Evolutionary conservation across 2,329 filamentous ascomycete genomes (phyloP).

Genomic region (Beauveria scarabaeidicola): DNA sequence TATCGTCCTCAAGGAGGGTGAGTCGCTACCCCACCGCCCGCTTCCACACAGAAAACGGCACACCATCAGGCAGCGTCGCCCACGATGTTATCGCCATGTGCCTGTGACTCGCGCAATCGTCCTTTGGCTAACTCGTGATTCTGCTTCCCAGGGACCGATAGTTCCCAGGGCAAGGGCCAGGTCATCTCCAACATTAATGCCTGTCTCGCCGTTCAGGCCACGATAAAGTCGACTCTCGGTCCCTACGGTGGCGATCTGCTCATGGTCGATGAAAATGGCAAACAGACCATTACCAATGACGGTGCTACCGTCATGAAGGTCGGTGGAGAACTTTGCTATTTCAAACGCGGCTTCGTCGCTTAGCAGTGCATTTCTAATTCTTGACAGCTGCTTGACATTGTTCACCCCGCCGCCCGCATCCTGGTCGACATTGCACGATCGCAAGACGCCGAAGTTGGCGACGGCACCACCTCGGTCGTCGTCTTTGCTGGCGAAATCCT

Average conservation of each 20-base stretch:
- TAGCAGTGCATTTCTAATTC: neutral
- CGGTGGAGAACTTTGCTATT: slow-evolving; percentile 17
- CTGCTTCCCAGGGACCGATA: slow-evolving; percentile 68
- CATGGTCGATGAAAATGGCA: slow-evolving; percentile 91
- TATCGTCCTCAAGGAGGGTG: slow-evolving; percentile 95
- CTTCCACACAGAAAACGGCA: slow-evolving; percentile 10
- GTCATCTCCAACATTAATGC: slow-evolving; percentile 98
- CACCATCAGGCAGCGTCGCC: slow-evolving; percentile 1
- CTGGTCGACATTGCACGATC: slow-evolving; percentile 97
- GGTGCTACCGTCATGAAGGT: slow-evolving; percentile 99
- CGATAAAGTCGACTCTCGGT: slow-evolving; percentile 90
- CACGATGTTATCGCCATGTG: neutral
- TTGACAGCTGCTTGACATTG: slow-evolving; percentile 82
- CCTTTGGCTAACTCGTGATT: slow-evolving; percentile 14
- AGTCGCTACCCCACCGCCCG: slow-evolving; percentile 37
- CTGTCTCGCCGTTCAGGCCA: slow-evolving; percentile 89
- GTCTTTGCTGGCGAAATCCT: slow-evolving; percentile 95
- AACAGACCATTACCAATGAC: slow-evolving; percentile 97
- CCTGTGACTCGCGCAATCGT: neutral
- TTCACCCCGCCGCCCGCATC: slow-evolving; percentile 93
- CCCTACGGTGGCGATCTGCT: slow-evolving; percentile 95
- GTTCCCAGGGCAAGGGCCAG: slow-evolving; percentile 94
- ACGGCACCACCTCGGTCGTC: slow-evolving; percentile 95
- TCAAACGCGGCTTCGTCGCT: neutral
- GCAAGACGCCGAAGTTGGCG: slow-evolving; percentile 97